Base-by-base conservation (phyloP, 106 monocot genomes). In the Amphibolis antarctica region DNA sequence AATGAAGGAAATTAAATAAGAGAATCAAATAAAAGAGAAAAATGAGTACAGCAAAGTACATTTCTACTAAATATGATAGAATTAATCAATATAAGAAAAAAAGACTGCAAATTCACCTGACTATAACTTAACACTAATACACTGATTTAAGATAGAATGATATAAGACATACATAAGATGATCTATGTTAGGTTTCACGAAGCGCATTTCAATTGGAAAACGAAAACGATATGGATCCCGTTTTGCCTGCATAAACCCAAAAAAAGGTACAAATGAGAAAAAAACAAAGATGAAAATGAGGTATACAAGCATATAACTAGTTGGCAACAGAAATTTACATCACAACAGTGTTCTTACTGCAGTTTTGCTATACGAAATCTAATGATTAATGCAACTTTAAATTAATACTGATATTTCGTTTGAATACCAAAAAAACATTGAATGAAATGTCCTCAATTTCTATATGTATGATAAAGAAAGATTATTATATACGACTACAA, bases 181-280 rank as follows among this genome's bases (percentile, higher is more conserved):
- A 80, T 96, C 94, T 70, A 96, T 84, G 62, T 96, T 89, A 52
- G 94, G 94, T 64, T 84, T 52, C 59, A 96, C 80, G 49, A 96
- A 78, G 49, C 86, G 94, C 89, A 96, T 83, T 74, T 96, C 94
- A 76, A 89, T 80, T 45, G 94, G 94, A 73, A 96, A 96, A 28
- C 94, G 83, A 50, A 78, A 96, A 28, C 89, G 83, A 51, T 86
- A 96, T 12, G 94, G 94, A 78, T 96, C 94, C 63, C 89, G 62
- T 74, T 96, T 96, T 43, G 89, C 94, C 94, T 96, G 78, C 79
- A 84, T 65, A 50, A 15, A 58, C 4, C 17, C 30, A 46, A 46
- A 63, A 12, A 66, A 49, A 7, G 36, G 36, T 36, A 36, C 7
- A 36, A 4, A 36, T 36, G 36, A 36, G 36, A 36, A 36, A 36